Evolutionary conservation across 768 basidiomycete genomes (phyloP), one percentile per base, ranked within the genome.

Genomic region (Chiua virens): DNA sequence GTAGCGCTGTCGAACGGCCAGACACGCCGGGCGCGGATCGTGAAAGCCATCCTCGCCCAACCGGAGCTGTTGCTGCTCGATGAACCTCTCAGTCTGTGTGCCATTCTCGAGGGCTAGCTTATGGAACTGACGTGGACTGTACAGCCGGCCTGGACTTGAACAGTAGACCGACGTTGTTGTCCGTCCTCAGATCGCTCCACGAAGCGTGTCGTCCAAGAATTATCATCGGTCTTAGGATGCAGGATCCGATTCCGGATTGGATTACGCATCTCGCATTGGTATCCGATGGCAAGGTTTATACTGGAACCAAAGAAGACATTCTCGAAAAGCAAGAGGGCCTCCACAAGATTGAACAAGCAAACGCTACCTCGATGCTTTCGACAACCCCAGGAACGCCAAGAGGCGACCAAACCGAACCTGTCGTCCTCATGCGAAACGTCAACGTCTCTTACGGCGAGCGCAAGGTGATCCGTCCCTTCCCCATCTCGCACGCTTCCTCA

Each of bases 1-100:
- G 76, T 98, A 8, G 90, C 90, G 0, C 67, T 98, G 45, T 91
- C 88, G 55, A 96, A 95, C 61, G 96, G 96, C 0, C 95, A 99
- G 73, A 98, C 87, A 27, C 73, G 95, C 35, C 73, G 92, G 17
- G 93, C 93, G 6, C 74, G 94, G 40, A 89, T 99, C 42, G 76
- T 89, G 9, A 82, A 85, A 56, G 89, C 89, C 0, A 67, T 98
- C 9, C 64, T 98, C 28, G 73, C 68, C 17, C 75, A 79, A 40
- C 92, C 93, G 0, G 79, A 85, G 53, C 64, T 98, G 18, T 64
- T 98, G 21, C 68, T 98, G 8, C 75, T 98, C n/a, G 94, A 97
- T 54, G 96, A 98, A 66, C 95, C 94, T 1, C 74, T 93, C 34
- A 92, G 92, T 92, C 57, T 50, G 85, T 38, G 8, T 5, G 14